Base-by-base conservation (phyloP, 1,139 yeast species). In the Taphrina sp. region DNA sequence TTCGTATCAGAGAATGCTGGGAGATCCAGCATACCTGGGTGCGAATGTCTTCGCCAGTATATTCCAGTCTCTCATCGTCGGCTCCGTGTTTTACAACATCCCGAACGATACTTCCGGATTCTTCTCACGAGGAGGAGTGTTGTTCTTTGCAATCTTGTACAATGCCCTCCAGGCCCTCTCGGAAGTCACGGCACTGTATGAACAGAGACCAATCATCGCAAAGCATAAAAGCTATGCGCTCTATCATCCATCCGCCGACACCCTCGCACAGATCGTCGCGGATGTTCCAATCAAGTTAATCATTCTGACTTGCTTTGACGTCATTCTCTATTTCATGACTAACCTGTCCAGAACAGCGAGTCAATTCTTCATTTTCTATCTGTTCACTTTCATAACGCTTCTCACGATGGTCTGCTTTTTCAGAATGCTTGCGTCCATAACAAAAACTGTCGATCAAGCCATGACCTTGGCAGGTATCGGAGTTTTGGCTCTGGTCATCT, bases 1-100 rank as follows among this genome's bases (percentile, higher is more conserved):
- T 67, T 78, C 82, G 59, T 74, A 76, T 64, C 81, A 79, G 63
- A 75, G 81, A 64, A 75, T 76, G 55, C 71, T 70, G 64, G 83
- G 83, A 64, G 83, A 81, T 66, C 71, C 71, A 58, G 75, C 82
- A 12, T 79, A 76, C 62, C 73, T 80, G 1, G 64, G 76, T 46
- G 77, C 79, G 45, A 74, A 76, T 60, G 64, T 79, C 19, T 66
- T 72, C 24, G 81, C 83, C 41, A 76, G 76, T 57, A 64, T 79
- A 28, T 70, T 74, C 56, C 80, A 79, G 66, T 77, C 81, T 59
- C 71, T 81, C 58, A 71, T 81, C 63, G 76, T 76, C 37, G 79
- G 92, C 1, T 85, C 95, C 1, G 80, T 87, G 66, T 87, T 84
- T 67, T 86, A 79, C 73, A 83, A 85, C 64, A 66, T 83, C 62